These are phyloP conservation scores for Hysterium pulicare DNA, from an alignment of 2,329 filamentous ascomycete species.

Conservation along the genomic window DNA sequence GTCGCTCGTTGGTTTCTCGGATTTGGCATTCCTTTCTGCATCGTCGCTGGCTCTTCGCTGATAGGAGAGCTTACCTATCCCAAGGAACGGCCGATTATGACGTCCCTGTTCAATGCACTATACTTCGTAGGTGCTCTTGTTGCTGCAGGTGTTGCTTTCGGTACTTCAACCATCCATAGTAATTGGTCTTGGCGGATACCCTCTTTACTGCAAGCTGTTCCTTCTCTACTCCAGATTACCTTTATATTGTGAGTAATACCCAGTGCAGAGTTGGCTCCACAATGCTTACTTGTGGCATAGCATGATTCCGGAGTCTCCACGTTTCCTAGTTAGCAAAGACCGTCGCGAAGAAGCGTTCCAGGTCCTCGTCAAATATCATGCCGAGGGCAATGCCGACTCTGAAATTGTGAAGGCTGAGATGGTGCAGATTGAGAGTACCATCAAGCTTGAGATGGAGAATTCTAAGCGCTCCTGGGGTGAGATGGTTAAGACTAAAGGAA, in stretches of 20 bases:
- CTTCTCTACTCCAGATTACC: conserved; percentile 58
- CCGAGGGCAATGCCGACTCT: conserved; percentile 57
- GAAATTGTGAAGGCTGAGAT: conserved; percentile 63
- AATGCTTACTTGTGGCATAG: no score
- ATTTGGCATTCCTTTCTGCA: conserved; percentile 63
- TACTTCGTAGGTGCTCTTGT: conserved; percentile 59
- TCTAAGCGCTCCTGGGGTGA: conserved; percentile 55
- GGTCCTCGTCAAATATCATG: conserved; percentile 61
- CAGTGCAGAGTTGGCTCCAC: no score
- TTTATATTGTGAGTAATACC: conserved; percentile 52
- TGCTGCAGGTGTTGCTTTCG: conserved; percentile 62
- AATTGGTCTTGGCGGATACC: conserved; percentile 67
- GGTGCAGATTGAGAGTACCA: conserved; percentile 62
- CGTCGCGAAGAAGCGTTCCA: conserved; percentile 58
- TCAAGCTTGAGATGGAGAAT: conserved; percentile 53
- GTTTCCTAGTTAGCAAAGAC: conserved; percentile 63
- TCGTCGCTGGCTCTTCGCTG: conserved; percentile 61
- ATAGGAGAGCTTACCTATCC: conserved; percentile 65
- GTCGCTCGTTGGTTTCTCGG: conserved; percentile 61
- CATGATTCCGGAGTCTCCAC: conserved; percentile 60
- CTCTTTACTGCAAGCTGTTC: conserved; percentile 60
- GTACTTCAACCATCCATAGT: conserved; percentile 54
- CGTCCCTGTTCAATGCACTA: conserved; percentile 63
- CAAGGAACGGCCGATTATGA: conserved; percentile 63
- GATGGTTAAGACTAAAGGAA: conserved; percentile 59